These are phyloP conservation scores for Solanum appendiculatum DNA, from an alignment of 257 asterid species.

Conservation along the genomic window DNA sequence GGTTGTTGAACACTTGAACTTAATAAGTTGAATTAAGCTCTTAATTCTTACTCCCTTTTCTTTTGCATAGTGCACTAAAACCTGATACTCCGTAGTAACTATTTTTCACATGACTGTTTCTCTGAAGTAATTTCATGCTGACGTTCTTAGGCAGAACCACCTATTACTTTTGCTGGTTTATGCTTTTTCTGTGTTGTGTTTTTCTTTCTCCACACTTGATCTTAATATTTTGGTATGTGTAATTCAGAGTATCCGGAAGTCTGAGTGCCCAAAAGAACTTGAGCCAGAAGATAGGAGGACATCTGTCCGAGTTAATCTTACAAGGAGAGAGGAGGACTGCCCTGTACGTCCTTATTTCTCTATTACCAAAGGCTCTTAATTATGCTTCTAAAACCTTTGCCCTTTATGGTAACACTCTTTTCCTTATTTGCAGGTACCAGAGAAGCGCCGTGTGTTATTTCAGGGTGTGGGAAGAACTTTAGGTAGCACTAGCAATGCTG, in stretches of 20 bases:
- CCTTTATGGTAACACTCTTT: neutral
- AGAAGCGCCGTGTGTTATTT: conserved; percentile 30
- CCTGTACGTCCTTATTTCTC: conserved; percentile 26
- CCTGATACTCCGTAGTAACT: neutral
- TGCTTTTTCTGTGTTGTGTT: neutral
- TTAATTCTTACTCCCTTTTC: neutral
- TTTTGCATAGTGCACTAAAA: neutral
- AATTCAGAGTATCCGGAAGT: conserved; percentile 56
- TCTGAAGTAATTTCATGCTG: neutral
- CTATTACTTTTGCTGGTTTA: neutral
- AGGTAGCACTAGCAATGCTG: conserved; percentile 20
- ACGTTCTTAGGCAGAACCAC: neutral
- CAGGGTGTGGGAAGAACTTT: conserved; percentile 50
- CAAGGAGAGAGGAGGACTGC: conserved; percentile 61
- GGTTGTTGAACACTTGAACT: neutral
- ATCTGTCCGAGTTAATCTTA: conserved; percentile 49
- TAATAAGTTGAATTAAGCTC: neutral
- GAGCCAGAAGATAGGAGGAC: conserved; percentile 45
- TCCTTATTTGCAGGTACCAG: conserved; percentile 25
- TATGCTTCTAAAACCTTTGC: neutral
- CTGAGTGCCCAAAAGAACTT: conserved; percentile 77
- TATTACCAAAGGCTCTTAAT: neutral
- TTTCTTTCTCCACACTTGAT: neutral
- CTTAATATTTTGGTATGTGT: neutral
- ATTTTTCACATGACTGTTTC: neutral